These are phyloP conservation scores for Neurospora sp. DNA, from an alignment of 495 filamentous ascomycete species.

Conservation along the genomic window DNA sequence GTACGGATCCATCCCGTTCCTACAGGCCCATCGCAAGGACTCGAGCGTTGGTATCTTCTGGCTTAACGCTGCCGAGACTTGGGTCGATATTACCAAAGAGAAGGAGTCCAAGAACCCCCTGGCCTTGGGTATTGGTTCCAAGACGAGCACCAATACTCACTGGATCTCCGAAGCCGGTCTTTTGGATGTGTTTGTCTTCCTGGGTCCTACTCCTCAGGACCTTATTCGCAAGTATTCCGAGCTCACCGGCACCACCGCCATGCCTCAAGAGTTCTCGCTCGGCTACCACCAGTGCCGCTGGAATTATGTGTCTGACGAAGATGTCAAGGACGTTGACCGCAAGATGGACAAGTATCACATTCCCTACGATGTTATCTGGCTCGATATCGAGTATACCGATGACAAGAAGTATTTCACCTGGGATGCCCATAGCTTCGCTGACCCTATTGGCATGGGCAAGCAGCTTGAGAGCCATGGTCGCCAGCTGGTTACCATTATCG, in stretches of 20 bases:
- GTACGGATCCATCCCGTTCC: constrained; percentile 89
- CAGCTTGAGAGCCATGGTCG: constrained; percentile 73
- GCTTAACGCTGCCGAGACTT: constrained; percentile 95
- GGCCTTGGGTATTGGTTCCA: constrained; percentile 56
- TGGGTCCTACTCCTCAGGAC: constrained; percentile 75
- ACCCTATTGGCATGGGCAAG: constrained; percentile 80
- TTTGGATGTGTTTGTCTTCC: constrained; percentile 86
- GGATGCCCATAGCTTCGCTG: constrained; percentile 76
- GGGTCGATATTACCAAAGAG: constrained; percentile 87
- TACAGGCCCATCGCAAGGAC: constrained; percentile 90
- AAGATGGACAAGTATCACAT: constrained; percentile 93
- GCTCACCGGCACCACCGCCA: constrained; percentile 85
- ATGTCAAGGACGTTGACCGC: constrained; percentile 90
- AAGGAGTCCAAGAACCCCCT: constrained; percentile 67
- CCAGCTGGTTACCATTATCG: constrained; percentile 89
- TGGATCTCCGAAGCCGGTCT: constrained; percentile 92
- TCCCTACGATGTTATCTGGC: constrained; percentile 97
- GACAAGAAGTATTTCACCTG: constrained; percentile 97
- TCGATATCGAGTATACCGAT: constrained; percentile 94
- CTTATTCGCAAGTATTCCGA: constrained; percentile 73
- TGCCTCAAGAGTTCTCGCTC: constrained; percentile 85
- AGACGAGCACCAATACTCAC: constrained; percentile 76
- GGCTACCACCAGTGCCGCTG: constrained; percentile 96
- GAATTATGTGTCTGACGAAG: constrained; percentile 96
- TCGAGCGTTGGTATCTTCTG: constrained; percentile 97